Base-by-base conservation (phyloP, 495 filamentous ascomycete genomes). In the Hyaloscypha variabilis region DNA sequence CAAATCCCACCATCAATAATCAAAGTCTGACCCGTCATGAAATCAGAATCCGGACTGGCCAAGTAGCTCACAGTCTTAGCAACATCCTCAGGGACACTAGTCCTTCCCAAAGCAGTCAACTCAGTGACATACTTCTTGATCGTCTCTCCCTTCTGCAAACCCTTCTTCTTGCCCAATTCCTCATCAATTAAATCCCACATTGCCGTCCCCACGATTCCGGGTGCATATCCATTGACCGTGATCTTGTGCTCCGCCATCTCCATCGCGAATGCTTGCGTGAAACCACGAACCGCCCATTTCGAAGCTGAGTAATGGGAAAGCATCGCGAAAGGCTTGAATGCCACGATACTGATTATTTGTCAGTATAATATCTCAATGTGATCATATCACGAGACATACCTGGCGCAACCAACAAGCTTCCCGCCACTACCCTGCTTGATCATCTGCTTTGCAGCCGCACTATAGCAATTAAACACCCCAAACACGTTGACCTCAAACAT, bases 161-260 rank as follows among this genome's bases (percentile, higher is more conserved):
- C 84, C 25, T 65, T 73, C 51, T 73, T 74, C 72, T 78, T 73
- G 11, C 77, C 82, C 34, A 87, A 52, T 62, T 77, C 78, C 65
- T 81, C 77, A 60, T 85, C 84, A 64, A 88, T 86, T 4, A 78
- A 60, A 58, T 85, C 85, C 84, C 85, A 87, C 83, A 88, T 88
- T 0, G 75, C 73, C 4, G 87, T 89, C 0, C 79, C 83, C 1
- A 90, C 83, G 59, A 88, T 84, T 0, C 87, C 87, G 0, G 87
- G 87, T 0, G 84, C 87, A 64, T 88, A 89, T 6, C 82, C 80
- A 66, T 88, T 89, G 6, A 78, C 85, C 1, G 86, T 88, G 71
- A 90, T 90, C 52, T 81, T 74, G 62, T 88, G 79, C 57, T 67
- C 52, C 1, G 82, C 87, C 69, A 84, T 74, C 67, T 87, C 83